phyloP scores from a whole-genome alignment of 1,139 yeast species.

The Hansenula anomala region DNA sequence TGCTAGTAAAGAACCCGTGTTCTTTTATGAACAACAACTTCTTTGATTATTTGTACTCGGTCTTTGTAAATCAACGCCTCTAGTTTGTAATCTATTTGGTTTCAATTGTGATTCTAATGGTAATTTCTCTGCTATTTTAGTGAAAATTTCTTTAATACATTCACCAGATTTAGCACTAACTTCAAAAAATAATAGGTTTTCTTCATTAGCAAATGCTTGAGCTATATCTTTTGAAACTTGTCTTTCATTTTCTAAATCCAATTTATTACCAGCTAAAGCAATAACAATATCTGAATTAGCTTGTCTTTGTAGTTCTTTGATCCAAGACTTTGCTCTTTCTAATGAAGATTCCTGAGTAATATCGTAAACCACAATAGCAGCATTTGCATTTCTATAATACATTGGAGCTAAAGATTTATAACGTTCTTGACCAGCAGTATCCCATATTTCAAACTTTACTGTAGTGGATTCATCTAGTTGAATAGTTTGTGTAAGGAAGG shows the following conservation, averaged over 20 bases:
- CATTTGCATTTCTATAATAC: constrained; percentile 83
- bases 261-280: constrained; percentile 79
- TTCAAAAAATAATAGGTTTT: constrained; percentile 78
- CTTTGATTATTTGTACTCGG: constrained; percentile 42
- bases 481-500: constrained; percentile 88
- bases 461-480: constrained; percentile 54
- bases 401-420: constrained; percentile 80
- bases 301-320: constrained; percentile 88
- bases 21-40: constrained; percentile 26
- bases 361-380: constrained; percentile 78
- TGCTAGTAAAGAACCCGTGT: too few relatives aligned
- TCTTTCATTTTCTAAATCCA: constrained; percentile 59
- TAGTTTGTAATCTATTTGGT: constrained; percentile 21
- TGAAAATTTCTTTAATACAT: constrained; percentile 76
- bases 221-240: constrained; percentile 53
- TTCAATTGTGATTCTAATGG: constrained; percentile 37
- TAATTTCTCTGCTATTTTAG: constrained; percentile 71
- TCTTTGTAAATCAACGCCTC: constrained; percentile 36
- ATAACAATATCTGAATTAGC: constrained; percentile 81
- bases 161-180: constrained; percentile 92
- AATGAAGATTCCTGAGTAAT: constrained; percentile 66
- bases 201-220: constrained; percentile 59
- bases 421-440: constrained; percentile 85
- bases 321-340: constrained; percentile 92
- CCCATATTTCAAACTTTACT: constrained; percentile 82